Conservation (phyloP, 495 filamentous ascomycete species). For the Daldinia vernicosa region DNA sequence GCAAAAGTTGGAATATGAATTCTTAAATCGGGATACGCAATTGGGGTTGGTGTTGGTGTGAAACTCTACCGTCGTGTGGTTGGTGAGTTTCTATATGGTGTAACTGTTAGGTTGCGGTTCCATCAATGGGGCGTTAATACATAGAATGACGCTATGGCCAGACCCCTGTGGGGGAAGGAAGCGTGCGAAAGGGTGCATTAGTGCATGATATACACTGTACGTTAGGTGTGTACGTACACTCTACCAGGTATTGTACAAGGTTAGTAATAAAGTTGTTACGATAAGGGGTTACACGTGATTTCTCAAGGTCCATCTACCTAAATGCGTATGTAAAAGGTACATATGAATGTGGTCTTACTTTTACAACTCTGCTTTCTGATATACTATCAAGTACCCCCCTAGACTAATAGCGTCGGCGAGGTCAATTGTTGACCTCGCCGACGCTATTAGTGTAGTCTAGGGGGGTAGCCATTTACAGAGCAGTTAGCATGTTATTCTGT, state of each 20-base stretch:
- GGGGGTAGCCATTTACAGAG: neutral
- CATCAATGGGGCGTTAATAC: neutral
- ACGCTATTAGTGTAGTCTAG: no score
- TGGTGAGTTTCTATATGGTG: neutral
- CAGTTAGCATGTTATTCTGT: neutral
- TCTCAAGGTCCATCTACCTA: neutral
- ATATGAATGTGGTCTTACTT: neutral
- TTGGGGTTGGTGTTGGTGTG: constrained; percentile 13
- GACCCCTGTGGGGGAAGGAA: neutral
- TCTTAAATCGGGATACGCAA: constrained; percentile 10
- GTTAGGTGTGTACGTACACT: neutral
- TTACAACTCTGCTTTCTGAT: neutral
- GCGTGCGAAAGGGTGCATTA: no score
- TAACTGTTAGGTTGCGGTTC: neutral
- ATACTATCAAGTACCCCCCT: neutral
- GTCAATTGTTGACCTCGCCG: no score
- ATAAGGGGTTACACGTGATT: neutral
- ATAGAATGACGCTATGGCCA: constrained; percentile 1
- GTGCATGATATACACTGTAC: neutral
- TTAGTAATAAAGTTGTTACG: neutral
- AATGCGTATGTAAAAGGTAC: neutral
- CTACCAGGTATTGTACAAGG: no score
- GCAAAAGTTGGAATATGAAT: neutral
- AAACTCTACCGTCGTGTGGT: constrained; percentile 18
- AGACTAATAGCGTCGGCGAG: no score